Evolutionary conservation across 768 basidiomycete genomes (phyloP).

Genomic region (Macrolepiota fuliginosa): DNA sequence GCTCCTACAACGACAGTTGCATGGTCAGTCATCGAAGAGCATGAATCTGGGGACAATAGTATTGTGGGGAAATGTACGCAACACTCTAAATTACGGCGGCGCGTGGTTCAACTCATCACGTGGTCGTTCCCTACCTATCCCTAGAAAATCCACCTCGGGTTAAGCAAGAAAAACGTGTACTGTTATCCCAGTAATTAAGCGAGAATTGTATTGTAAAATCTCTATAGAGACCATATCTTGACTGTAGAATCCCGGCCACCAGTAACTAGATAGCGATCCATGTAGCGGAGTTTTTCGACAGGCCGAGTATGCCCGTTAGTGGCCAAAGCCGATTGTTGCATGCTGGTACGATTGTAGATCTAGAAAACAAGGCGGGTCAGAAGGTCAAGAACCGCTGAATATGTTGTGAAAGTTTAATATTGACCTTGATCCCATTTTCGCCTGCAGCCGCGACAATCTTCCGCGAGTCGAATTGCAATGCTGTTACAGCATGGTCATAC

Average conservation of each 20-base stretch:
- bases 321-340: conserved; percentile 78
- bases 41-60: background rate
- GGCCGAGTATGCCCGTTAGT: conserved; percentile 95
- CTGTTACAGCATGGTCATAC: conserved; percentile 89
- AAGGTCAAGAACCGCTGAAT: background rate
- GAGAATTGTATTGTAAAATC: background rate
- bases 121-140: background rate
- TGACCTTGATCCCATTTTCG: conserved; percentile 89
- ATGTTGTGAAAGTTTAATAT: conserved; percentile 4
- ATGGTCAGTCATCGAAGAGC: background rate
- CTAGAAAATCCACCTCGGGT: background rate
- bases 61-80: background rate
- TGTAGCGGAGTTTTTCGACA: conserved; percentile 85
- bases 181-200: background rate
- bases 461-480: conserved; percentile 90
- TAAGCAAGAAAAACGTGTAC: background rate
- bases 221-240: conserved; percentile 91
- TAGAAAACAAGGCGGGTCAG: conserved; percentile 31
- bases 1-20: background rate
- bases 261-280: conserved; percentile 92
- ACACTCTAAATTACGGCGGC: conserved; percentile 4
- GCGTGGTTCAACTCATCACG: conserved; percentile 13
- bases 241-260: conserved; percentile 85
- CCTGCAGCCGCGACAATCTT: conserved; percentile 92
- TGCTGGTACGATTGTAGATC: conserved; percentile 94